phyloP scores from a whole-genome alignment of 345 rosid species.

The Corchorus olitorius region DNA sequence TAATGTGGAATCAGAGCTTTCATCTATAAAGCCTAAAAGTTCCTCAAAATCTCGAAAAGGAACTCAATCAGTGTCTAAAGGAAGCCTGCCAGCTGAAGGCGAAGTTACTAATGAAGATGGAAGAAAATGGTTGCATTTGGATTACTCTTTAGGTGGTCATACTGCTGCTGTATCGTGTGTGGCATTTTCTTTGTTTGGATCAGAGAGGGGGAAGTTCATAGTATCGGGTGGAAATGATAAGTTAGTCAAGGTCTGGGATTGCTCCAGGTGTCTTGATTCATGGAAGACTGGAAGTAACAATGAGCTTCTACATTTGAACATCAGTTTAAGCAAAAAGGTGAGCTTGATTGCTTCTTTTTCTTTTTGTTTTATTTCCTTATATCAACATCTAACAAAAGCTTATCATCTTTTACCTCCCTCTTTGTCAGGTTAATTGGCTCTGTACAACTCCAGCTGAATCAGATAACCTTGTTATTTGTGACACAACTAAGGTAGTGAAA shows the following conservation, averaged over 20 bases:
- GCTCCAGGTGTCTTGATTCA: slow-evolving; percentile 45
- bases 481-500: slow-evolving; percentile 86
- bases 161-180: slow-evolving; percentile 86
- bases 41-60: slow-evolving; percentile 53
- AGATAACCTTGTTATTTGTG: slow-evolving; percentile 86
- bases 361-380: neutral
- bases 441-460: slow-evolving; percentile 76
- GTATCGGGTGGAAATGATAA: slow-evolving; percentile 92
- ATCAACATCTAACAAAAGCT: neutral
- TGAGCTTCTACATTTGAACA: slow-evolving; percentile 51
- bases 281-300: slow-evolving; percentile 34
- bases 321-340: slow-evolving; percentile 70
- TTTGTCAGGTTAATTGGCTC: slow-evolving; percentile 88
- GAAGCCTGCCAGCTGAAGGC: slow-evolving; percentile 21
- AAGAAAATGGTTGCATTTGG: slow-evolving; percentile 65
- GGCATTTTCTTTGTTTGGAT: slow-evolving; percentile 66
- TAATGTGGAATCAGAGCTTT: slow-evolving; percentile 64
- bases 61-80: slow-evolving; percentile 49
- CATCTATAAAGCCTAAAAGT: slow-evolving; percentile 39
- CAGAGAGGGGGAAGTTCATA: slow-evolving; percentile 66
- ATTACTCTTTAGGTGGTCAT: slow-evolving; percentile 80
- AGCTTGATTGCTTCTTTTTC: slow-evolving; percentile 17
- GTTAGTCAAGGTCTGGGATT: slow-evolving; percentile 78
- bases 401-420: slow-evolving; percentile 11
- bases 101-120: slow-evolving; percentile 27